Base-by-base conservation (phyloP, 441 rosid species). In the Populus hybrid region DNA sequence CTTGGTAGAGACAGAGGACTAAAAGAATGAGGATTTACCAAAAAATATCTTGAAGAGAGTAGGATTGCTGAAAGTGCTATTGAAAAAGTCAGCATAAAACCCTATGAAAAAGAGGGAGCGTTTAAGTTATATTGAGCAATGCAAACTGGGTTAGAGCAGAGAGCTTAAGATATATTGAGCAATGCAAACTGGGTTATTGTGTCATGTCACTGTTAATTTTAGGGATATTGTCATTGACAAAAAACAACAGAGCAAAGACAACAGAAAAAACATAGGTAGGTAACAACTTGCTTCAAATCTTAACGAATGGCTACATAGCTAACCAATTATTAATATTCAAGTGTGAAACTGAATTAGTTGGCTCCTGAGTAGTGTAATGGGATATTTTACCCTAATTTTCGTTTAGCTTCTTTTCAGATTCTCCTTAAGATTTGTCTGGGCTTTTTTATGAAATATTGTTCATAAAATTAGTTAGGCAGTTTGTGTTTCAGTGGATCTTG, bases 271-370 rank as follows among this genome's bases (percentile, higher is more conserved):
- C 21, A 63, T 64, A 4, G 26, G 50, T 4, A 65, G 2, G 10
- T 40, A 21, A 69, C n/a, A 8, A 21, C 67, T 18, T 14, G 38
- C 57, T 28, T 35, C 8, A 21, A 35, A 64, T 61, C 20, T 59
- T 16, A 10, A 69, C 11, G 50, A 30, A 67, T 50, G n/a, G 4
- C 36, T 67, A n/a, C 8, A 28, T 26, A 14, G 7, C 7, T 32
- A 67, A 46, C 53, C 36, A 53, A 53, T 53, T 53, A 53, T 53
- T 53, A 42, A 75, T 67, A 71, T 63, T 32, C 72, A 34, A 68
- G 20, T 10, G 3, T 53, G 40, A 30, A 30, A 26, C n/a, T 5
- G 21, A 53, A 28, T 23, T 32, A 67, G 8, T 40, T 28, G 61
- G 24, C 42, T 59, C 34, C 6, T 71, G 16, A 53, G 18, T 76